Evolutionary conservation across 805 yeast genomes (phyloP), one percentile per base, ranked within the genome.

Genomic region (Zygoascus flipseniorum): DNA sequence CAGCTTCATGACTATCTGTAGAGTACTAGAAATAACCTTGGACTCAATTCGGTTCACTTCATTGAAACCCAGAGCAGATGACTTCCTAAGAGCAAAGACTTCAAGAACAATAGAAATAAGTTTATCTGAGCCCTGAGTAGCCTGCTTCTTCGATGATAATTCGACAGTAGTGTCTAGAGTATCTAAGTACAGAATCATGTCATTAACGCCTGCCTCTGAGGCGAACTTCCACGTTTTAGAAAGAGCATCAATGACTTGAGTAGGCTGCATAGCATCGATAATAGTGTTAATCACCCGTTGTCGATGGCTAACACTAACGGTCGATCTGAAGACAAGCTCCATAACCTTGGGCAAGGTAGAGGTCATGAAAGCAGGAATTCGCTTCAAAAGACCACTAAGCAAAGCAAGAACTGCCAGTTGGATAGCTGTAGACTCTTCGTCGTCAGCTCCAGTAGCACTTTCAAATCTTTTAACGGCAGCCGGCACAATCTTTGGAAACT

Each of bases 11-110:
- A 92, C 95, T 60, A 82, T 83, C 23, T 74, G 74, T 58, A 92
- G 80, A 19, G 86, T 90, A 65, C 89, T 80, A 41, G 78, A 73
- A 61, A 86, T 85, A 65, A 85, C 80, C 10, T 85, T 77, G 18
- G 89, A 76, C 66, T 92, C 98, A 58, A 92, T 80, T 60, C 95
- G 78, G 66, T 85, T 82, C 58, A 86, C 74, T 11, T 95, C 83
- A 64, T 87, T 87, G 58, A 72, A 76, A 62, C 83, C 89, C 65
- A 83, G 83, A 23, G 69, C 72, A 46, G 79, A 75, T 43, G 71
- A 71, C 68, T 90, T 80, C 31, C 74, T 65, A 71, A 86, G 77
- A 60, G 86, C 93, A 58, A 90, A 83, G 41, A 89, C 74, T 53
- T 76, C 74, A 43, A 88, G 71, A 61, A 89, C 71, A 72, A 92